Percentiles rank a stretch among this genome's conserved stretches.
phyloP scores from a whole-genome alignment of 164 flowering plant genomes.

The Macadamia integrifolia region DNA sequence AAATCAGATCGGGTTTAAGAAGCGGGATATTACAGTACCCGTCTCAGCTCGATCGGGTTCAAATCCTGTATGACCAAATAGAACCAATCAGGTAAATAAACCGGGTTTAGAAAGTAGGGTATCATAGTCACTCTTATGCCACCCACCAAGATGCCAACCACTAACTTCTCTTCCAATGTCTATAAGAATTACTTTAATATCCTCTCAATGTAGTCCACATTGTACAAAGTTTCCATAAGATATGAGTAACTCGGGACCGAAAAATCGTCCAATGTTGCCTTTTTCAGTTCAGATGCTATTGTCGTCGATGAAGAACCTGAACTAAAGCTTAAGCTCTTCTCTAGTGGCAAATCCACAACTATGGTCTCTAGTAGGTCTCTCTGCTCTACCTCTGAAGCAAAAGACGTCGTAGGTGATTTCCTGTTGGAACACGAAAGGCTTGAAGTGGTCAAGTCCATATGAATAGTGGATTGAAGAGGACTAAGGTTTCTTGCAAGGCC shows the following conservation, averaged over 20 bases:
- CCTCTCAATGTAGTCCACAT: slow-evolving; percentile 73
- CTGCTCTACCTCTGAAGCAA: slow-evolving; percentile 59
- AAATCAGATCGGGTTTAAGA: too few species aligned
- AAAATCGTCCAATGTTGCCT: slow-evolving; percentile 78
- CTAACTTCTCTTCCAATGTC: slow-evolving; percentile 16
- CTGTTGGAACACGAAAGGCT: slow-evolving; percentile 51
- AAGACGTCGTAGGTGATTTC: slow-evolving; percentile 35
- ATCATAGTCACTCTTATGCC: too few species aligned
- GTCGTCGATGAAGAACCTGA: slow-evolving; percentile 28
- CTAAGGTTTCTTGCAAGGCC: too few species aligned
- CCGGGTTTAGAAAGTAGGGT: too few species aligned
- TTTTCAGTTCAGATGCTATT: slow-evolving; percentile 52
- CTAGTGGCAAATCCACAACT: slow-evolving; percentile 46
- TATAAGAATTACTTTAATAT: slow-evolving; percentile 49
- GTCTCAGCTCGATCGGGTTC: too few species aligned
- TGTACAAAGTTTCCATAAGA: slow-evolving; percentile 68
- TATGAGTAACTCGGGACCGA: slow-evolving; percentile 79
- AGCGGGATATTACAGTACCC: too few species aligned
- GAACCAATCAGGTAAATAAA: too few species aligned
- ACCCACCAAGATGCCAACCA: neutral
- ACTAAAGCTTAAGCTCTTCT: slow-evolving; percentile 14
- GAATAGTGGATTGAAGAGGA: too few species aligned
- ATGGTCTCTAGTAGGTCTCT: slow-evolving; percentile 60
- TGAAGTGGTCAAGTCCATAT: slow-evolving; percentile 30
- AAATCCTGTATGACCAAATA: too few species aligned